Evolutionary conservation across 495 filamentous ascomycete species (phyloP), one percentile per base, ranked within the genome.

Genomic region (Aspergillus baeticus): DNA sequence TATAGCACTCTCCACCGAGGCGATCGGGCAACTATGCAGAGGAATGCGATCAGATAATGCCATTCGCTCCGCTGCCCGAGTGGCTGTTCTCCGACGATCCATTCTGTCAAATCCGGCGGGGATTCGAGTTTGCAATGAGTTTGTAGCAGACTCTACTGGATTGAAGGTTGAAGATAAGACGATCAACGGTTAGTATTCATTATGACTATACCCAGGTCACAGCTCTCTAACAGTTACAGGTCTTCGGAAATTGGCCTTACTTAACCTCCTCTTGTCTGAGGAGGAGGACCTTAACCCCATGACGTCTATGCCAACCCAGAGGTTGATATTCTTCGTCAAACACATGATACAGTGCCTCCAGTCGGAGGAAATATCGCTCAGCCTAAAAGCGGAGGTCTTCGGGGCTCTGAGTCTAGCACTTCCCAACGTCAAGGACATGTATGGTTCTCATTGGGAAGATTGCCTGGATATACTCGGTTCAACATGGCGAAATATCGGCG

Each of bases 361-460:
- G 31, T 78, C 80, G 0, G 75, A 79, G n/a, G 63, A 76, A 2
- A 48, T 72, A 8, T 57, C 71, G 17, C 57, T 69, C 14, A 66
- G 69, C 22, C 51, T 81, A 39, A 76, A 67, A 53, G 63, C 74
- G 10, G 77, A 79, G 33, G 80, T 91, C 1, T 83, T 86, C 54
- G 86, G 85, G 57, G 80, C 77, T 1, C 68, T 98, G 34, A 68
- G 77, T 1, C 65, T 72, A n/a, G 71, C 95, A 10, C 70, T 97
- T 13, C 88, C 89, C 43, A 77, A 77, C 29, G 83, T 96, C 31
- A 77, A 80, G 42, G 83, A 87, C 37, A 84, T 94, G 6, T 97
- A 95, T 65, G 94, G 92, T 2, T 78, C 84, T 2, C 89, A 94
- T 64, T 98, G 94, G 94, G 78, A 84, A 54, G 78, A 86, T 21